phyloP scores from a whole-genome alignment of 169 alveolate genomes.

The Amoebophrya sp. region DNA sequence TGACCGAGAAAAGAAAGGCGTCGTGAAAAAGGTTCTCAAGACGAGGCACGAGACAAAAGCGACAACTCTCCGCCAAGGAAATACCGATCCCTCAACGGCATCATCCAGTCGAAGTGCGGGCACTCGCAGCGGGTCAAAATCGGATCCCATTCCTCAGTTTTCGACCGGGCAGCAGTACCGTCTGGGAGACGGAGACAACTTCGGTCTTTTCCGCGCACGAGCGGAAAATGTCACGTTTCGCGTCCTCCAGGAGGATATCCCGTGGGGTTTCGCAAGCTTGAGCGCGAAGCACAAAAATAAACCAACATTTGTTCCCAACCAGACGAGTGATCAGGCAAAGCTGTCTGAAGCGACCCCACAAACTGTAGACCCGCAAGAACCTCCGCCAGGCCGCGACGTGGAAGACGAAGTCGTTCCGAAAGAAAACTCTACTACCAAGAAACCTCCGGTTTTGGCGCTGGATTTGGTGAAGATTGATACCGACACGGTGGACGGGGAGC shows the following conservation, averaged over 20 bases:
- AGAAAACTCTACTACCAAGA: not conserved
- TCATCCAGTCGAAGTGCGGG: not conserved
- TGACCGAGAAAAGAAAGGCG: not conserved
- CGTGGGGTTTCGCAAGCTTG: not conserved
- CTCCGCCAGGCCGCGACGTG: too few species aligned
- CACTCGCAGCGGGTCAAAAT: not conserved
- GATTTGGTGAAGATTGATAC: not conserved
- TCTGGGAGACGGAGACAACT: not conserved
- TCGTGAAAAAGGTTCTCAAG: constrained; percentile 3
- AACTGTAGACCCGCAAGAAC: too few species aligned
- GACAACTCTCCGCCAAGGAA: too few species aligned
- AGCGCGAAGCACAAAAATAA: not conserved
- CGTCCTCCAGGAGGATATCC: not conserved
- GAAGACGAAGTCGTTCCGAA: not conserved
- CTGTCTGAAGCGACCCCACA: too few species aligned
- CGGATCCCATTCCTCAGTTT: not conserved
- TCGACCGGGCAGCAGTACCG: not conserved
- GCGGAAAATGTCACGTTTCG: not conserved
- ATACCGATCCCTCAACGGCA: too few species aligned
- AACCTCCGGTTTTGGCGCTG: not conserved
- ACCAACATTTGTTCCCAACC: not conserved
- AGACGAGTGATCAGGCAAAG: too few species aligned
- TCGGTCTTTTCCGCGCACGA: not conserved
- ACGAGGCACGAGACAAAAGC: not conserved
- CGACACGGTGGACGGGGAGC: not conserved